phyloP scores from a whole-genome alignment of 106 monocot genomes.

The Allium cepa region DNA sequence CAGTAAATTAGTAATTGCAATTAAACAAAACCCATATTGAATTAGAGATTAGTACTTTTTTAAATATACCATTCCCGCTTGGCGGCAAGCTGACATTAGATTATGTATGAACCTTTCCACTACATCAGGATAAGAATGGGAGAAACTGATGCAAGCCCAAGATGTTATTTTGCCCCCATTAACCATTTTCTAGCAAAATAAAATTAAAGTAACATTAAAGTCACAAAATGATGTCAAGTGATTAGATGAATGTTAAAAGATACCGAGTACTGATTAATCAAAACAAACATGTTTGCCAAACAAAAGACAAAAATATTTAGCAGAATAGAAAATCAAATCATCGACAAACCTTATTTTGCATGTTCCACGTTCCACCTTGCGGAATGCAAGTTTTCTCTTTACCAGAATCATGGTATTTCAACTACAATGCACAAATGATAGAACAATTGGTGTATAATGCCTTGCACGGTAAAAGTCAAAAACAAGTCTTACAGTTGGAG shows the following conservation, averaged over 20 bases:
- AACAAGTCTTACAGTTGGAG: slow-evolving; percentile 33
- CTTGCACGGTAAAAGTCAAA: too few species aligned
- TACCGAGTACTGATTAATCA: too few species aligned
- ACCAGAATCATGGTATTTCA: slow-evolving; percentile 44
- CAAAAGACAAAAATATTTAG: too few species aligned
- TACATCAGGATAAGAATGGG: slow-evolving; percentile 4
- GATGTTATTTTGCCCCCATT: slow-evolving; percentile 23
- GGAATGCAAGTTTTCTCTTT: slow-evolving; percentile 32
- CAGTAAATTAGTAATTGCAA: too few species aligned
- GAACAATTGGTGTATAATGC: too few species aligned
- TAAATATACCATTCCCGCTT: slow-evolving; percentile 47
- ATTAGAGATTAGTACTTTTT: background rate
- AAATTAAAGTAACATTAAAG: too few species aligned
- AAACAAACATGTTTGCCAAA: too few species aligned
- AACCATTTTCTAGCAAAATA: slow-evolving; percentile 26
- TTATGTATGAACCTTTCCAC: slow-evolving; percentile 23
- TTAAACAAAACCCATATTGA: too few species aligned
- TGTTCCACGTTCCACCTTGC: slow-evolving; percentile 33
- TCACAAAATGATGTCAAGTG: too few species aligned
- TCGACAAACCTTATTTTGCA: slow-evolving; percentile 49
- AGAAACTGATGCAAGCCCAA: slow-evolving; percentile 59
- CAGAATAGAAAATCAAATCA: too few species aligned
- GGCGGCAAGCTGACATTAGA: slow-evolving; percentile 29
- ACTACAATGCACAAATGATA: slow-evolving; percentile 5
- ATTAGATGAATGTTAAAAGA: too few species aligned